These are phyloP conservation scores for Saccharomyces uvarum DNA, from an alignment of 1,139 yeast genomes.

Conservation along the genomic window DNA sequence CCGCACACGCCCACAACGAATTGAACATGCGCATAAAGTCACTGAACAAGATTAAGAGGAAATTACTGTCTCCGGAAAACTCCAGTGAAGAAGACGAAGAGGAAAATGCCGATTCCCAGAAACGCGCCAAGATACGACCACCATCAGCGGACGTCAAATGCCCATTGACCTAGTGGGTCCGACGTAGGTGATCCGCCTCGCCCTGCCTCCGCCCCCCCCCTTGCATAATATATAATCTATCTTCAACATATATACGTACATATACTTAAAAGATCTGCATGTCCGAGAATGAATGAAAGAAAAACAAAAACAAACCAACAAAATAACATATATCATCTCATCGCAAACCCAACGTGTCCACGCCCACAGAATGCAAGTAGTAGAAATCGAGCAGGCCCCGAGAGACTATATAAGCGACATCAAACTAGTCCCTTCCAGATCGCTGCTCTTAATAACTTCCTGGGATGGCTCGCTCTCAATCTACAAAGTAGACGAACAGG, in stretches of 20 bases:
- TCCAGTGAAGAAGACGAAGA: slow-evolving; percentile 5
- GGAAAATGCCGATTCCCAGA: not conserved
- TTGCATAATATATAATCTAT: not conserved
- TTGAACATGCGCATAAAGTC: not conserved
- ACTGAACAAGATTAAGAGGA: slow-evolving; percentile 1
- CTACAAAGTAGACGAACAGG: slow-evolving; percentile 12
- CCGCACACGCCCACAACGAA: not conserved
- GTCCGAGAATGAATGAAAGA: slow-evolving; percentile 1
- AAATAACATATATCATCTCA: not conserved
- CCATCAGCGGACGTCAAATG: not conserved
- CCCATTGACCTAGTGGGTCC: not conserved
- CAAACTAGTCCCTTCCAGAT: slow-evolving; percentile 8
- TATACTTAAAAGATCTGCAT: slow-evolving; percentile 6
- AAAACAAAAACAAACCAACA: not conserved
- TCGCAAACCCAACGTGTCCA: not conserved
- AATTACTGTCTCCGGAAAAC: slow-evolving; percentile 5
- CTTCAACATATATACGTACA: not conserved
- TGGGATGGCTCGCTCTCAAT: slow-evolving; percentile 29
- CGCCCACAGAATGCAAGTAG: not conserved
- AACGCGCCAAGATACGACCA: not conserved
- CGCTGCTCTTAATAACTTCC: slow-evolving; percentile 19
- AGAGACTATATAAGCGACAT: slow-evolving; percentile 27
- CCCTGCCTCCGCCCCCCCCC: slow-evolving; percentile 4
- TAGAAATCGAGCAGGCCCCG: slow-evolving; percentile 13
- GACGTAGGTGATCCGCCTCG: no score